phyloP scores from a whole-genome alignment of 106 monocot species.

The Xerophyta viscosa region DNA sequence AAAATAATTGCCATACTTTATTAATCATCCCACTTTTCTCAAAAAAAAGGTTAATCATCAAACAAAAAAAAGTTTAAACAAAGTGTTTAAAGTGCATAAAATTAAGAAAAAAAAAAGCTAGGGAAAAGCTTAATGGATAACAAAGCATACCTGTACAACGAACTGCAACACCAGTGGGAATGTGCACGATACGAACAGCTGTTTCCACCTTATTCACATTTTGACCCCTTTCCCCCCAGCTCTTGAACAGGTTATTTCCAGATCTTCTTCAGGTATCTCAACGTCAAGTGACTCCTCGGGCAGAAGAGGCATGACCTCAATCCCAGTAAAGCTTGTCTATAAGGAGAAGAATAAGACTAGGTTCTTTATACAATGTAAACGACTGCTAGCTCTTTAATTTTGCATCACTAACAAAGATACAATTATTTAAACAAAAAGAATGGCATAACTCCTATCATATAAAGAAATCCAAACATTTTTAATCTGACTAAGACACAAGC shows the following conservation, averaged over 20 bases:
- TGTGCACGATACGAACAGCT: slow-evolving; percentile 89
- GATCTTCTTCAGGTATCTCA: slow-evolving; percentile 91
- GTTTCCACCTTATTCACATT: slow-evolving; percentile 99
- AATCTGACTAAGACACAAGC: no score
- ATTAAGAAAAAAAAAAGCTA: neutral
- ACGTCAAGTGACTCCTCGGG: slow-evolving; percentile 79
- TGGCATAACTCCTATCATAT: no score
- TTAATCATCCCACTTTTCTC: no score
- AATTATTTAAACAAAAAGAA: no score
- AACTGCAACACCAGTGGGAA: slow-evolving; percentile 84
- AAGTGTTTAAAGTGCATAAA: no score
- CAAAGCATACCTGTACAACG: slow-evolving; percentile 78
- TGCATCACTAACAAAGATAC: neutral
- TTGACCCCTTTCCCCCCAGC: slow-evolving; percentile 97
- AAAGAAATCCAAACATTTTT: no score
- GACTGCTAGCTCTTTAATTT: no score
- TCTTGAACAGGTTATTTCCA: slow-evolving; percentile 74
- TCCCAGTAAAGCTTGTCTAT: slow-evolving; percentile 91
- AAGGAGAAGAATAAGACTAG: neutral
- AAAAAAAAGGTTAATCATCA: no score
- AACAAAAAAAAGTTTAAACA: no score
- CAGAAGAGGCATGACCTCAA: slow-evolving; percentile 98
- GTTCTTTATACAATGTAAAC: no score
- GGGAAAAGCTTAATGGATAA: neutral
- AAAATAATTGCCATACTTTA: no score